Base-by-base conservation (phyloP, 1,139 yeast genomes). In the Nakaseomyces delphensis region DNA sequence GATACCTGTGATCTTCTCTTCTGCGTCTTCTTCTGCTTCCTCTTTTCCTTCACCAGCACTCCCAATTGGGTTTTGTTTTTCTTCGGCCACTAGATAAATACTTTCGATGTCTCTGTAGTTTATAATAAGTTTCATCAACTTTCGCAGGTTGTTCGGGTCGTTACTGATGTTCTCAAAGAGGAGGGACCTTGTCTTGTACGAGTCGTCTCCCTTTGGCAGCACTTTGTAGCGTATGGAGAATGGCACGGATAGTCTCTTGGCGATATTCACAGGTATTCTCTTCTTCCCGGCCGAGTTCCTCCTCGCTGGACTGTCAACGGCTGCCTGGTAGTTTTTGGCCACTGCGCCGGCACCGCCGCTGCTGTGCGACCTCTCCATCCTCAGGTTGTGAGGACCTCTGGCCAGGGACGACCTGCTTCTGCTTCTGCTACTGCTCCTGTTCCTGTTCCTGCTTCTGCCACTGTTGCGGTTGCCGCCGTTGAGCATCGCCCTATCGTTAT, bases 61-160 rank as follows among this genome's bases (percentile, higher is more conserved):
- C n/a, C n/a, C n/a, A n/a, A n/a, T n/a, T 31, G 7, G 25, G 7
- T 30, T 27, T 16, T 47, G 36, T 8, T 42, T 47, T 2, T 41
- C 32, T 1, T 48, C 49, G 9, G 62, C 46, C 3, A 61, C 48
- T n/a, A 31, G 23, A 35, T 64, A 59, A 31, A 67, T 61, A 40
- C 67, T 67, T 47, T 71, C 76, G 20, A 71, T 56, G 1, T 73
- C 70, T 9, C 71, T 73, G 49, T 52, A 60, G 18, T 63, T 56
- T 16, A 65, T 56, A 40, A 52, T 54, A 15, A 62, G 43, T 39
- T 52, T 47, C 41, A 59, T 39, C 51, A 57, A 53, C 37, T 53
- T 44, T 47, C 55, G 48, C 39, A 55, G 28, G 50, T 43, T 40
- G 43, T 54, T 39, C 46, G 56, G 33, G 51, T 43, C 42, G 48